phyloP scores from a whole-genome alignment of 768 basidiomycete species.

The Lactarius sanguifluus region DNA sequence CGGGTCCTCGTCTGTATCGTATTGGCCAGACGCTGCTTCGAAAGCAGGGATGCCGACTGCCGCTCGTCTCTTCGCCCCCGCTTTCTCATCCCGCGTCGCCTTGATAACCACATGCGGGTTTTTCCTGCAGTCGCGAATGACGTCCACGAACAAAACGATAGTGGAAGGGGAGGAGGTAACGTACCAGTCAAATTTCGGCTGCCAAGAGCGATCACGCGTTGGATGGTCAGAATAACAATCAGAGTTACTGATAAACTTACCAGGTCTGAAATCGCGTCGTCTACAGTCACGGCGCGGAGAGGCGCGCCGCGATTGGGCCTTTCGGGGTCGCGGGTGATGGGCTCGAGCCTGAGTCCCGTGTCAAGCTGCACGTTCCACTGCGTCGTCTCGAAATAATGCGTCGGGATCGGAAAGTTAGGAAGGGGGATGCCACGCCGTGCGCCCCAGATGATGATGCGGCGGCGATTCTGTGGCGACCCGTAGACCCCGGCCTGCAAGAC shows the following conservation, averaged over 20 bases:
- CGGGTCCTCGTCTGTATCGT: conserved; percentile 16
- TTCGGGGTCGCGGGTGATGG: conserved; percentile 13
- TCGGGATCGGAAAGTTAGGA: conserved; percentile 65
- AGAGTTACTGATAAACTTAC: conserved; percentile 42
- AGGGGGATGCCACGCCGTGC: conserved; percentile 56
- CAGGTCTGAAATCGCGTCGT: conserved; percentile 68
- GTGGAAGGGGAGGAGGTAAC: background rate
- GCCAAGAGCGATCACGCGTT: background rate
- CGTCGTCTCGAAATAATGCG: conserved; percentile 46
- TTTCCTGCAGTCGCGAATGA: conserved; percentile 6
- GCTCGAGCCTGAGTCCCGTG: conserved; percentile 18
- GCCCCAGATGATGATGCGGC: conserved; percentile 67
- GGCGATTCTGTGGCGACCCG: conserved; percentile 68
- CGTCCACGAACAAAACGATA: background rate
- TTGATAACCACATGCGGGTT: conserved; percentile 51
- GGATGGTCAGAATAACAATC: background rate
- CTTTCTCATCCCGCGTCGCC: conserved; percentile 38
- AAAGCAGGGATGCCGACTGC: conserved; percentile 47
- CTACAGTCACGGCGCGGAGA: conserved; percentile 53
- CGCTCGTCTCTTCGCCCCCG: conserved; percentile 39
- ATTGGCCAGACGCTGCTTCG: conserved; percentile 37
- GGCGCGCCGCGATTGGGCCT: conserved; percentile 49
- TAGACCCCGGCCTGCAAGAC: conserved; percentile 69
- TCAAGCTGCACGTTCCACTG: conserved; percentile 22
- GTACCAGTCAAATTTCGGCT: conserved; percentile 75